phyloP scores from a whole-genome alignment of 257 asterid species.

The Plantago major region DNA sequence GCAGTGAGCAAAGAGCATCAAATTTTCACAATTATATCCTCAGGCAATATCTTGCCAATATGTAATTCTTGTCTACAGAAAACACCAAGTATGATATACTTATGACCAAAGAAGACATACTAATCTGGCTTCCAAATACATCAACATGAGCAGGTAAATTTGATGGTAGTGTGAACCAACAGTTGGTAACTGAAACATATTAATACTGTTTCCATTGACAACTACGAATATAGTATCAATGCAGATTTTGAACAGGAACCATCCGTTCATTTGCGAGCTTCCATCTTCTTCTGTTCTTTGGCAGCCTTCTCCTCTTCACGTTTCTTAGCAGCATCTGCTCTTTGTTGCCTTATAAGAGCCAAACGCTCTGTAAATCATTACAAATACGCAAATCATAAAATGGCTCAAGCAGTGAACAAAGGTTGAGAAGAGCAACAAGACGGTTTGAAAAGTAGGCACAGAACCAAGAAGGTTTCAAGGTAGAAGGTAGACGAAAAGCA shows the following conservation, averaged over 20 bases:
- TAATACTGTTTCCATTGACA: conserved; percentile 4
- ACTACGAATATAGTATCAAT: conserved; percentile 15
- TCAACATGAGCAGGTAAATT: background rate
- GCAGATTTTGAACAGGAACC: conserved; percentile 2
- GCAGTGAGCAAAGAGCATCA: too few species aligned
- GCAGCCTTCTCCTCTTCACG: conserved; percentile 96
- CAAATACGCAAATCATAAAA: background rate
- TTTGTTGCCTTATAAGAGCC: conserved; percentile 80
- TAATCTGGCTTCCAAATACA: conserved; percentile 15
- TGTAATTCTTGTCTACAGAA: too few species aligned
- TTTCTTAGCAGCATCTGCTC: conserved; percentile 92
- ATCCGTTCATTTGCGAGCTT: conserved; percentile 63
- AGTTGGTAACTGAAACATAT: conserved; percentile 5
- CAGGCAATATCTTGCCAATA: too few species aligned
- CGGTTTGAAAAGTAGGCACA: too few species aligned
- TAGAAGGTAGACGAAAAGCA: too few species aligned
- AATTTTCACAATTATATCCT: too few species aligned
- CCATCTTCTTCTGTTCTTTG: conserved; percentile 77
- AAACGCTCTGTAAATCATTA: conserved; percentile 55
- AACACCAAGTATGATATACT: too few species aligned
- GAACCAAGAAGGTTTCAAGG: too few species aligned
- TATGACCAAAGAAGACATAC: too few species aligned
- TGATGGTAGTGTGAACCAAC: conserved; percentile 10
- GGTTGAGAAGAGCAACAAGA: too few species aligned
- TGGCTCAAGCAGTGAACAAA: too few species aligned